A percentile compares a stretch with the other conserved stretches of the same genome.
Conservation (phyloP, 2,329 filamentous ascomycete genomes). For the Diaporthe sp. region DNA sequence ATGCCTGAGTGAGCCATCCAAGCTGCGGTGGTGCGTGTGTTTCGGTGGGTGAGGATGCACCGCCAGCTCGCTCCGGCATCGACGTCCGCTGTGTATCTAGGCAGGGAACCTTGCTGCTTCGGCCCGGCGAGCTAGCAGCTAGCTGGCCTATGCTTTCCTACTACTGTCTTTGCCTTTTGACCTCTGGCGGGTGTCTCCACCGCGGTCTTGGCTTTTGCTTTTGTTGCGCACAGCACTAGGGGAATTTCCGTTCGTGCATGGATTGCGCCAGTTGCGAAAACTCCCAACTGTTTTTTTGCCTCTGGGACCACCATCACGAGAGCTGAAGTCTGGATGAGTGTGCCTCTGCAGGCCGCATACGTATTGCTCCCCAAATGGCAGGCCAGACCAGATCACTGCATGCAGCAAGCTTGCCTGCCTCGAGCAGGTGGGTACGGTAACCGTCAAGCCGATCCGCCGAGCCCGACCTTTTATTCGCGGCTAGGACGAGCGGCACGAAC, state of each 20-base stretch:
- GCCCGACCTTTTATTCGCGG: neutral
- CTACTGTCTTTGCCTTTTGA: neutral
- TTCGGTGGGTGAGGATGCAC: neutral
- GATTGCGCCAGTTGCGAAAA: neutral
- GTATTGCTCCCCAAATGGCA: neutral
- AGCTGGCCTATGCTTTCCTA: constrained; percentile 21
- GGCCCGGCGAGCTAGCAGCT: constrained; percentile 18
- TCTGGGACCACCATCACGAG: neutral
- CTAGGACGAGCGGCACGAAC: constrained; percentile 23
- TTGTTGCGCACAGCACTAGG: neutral
- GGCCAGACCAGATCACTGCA: neutral
- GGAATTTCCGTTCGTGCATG: neutral
- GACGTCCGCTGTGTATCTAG: neutral
- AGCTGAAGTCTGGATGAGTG: neutral
- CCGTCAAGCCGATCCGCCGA: constrained; percentile 5
- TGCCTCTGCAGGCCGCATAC: neutral
- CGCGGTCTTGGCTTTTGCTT: constrained; percentile 8
- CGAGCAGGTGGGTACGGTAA: constrained; percentile 17
- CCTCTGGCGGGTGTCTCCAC: neutral
- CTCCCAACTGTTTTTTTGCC: neutral
- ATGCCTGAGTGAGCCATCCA: neutral
- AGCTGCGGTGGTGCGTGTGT: neutral
- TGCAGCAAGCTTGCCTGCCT: constrained; percentile 1
- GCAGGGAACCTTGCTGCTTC: neutral
- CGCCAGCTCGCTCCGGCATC: constrained; percentile 1